These are phyloP conservation scores for Trametes elegans DNA, from an alignment of 768 basidiomycete genomes.

Conservation along the genomic window DNA sequence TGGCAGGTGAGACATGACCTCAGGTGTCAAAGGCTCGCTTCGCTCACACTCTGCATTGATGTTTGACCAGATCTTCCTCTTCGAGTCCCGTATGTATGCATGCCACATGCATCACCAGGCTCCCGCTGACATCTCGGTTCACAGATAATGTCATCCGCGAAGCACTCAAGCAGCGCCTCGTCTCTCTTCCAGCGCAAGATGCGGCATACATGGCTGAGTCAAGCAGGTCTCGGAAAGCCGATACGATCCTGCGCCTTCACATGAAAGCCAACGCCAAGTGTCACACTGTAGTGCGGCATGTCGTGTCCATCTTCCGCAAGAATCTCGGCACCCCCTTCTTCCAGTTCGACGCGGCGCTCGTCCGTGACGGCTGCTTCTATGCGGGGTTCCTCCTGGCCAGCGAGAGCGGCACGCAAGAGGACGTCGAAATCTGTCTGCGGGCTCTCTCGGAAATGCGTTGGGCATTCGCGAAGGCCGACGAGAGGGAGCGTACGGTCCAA, in stretches of 20 bases:
- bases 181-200: conserved; percentile 26
- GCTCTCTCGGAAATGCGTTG: conserved; percentile 84
- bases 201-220: conserved; percentile 17
- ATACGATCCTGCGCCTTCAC: conserved; percentile 37
- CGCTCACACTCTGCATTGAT: conserved; percentile 2
- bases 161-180: conserved; percentile 63
- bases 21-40: neutral
- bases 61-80: conserved; percentile 70
- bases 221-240: conserved; percentile 24
- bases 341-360: conserved; percentile 80
- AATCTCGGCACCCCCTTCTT: conserved; percentile 61
- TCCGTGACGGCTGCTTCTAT: conserved; percentile 89
- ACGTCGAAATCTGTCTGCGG: conserved; percentile 56
- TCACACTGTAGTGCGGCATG: conserved; percentile 42
- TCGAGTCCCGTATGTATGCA: conserved; percentile 72
- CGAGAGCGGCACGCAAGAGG: conserved; percentile 51
- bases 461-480: conserved; percentile 73
- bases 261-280: conserved; percentile 45
- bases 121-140: conserved; percentile 11
- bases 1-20: conserved; percentile 70
- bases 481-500: conserved; percentile 61
- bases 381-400: conserved; percentile 72
- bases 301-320: conserved; percentile 47
- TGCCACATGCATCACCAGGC: neutral
- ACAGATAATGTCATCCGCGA: conserved; percentile 86